Base-by-base conservation (phyloP, 805 yeast species). In the Wickerhamomyces mucosus region DNA sequence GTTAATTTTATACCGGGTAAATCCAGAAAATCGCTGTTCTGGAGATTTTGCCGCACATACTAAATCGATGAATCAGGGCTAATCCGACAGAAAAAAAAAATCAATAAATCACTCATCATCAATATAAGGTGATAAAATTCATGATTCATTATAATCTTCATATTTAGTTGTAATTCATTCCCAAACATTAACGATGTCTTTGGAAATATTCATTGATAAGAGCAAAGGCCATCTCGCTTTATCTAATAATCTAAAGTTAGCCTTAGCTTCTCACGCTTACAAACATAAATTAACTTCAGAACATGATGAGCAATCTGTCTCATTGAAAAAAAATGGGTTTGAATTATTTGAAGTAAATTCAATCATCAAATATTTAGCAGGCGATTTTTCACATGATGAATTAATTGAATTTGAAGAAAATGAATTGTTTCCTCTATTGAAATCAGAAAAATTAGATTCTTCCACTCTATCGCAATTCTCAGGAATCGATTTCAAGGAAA, bases 331-430 rank as follows among this genome's bases (percentile, higher is more conserved):
- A 5, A 37, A 43, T 17, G 46, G 45, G n/a, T 50, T 57, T 20
- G 69, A 67, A 42, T 61, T 80, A 39, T 56, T 63, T 35, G 84
- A 79, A 52, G 63, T 83, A 15, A 77, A 79, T 48, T 75, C 92
- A 15, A 74, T 79, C 32, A 76, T 79, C 39, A 74, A 75, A 51
- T 80, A 73, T 46, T 56, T 76, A 39, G 60, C 72, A 23, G 53
- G 59, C 15, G 75, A 73, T 39, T 76, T 73, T 38, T 34, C 54
- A 6, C 43, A 32, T 8, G 46, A 56, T 18, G 40, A 47, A 10
- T 6, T 6, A 6, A 55, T 66, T 27, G 53, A 50, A 9, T 51
- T 56, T 15, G 73, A 69, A 40, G 79, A 73, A 48, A 50, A 59
- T 16, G 38, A 39, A n/a, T 51, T 72, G 20, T 65, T 63, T 40